These are phyloP conservation scores for Podila epicladia DNA, from an alignment of 192 early-diverging fungal species.

Conservation along the genomic window DNA sequence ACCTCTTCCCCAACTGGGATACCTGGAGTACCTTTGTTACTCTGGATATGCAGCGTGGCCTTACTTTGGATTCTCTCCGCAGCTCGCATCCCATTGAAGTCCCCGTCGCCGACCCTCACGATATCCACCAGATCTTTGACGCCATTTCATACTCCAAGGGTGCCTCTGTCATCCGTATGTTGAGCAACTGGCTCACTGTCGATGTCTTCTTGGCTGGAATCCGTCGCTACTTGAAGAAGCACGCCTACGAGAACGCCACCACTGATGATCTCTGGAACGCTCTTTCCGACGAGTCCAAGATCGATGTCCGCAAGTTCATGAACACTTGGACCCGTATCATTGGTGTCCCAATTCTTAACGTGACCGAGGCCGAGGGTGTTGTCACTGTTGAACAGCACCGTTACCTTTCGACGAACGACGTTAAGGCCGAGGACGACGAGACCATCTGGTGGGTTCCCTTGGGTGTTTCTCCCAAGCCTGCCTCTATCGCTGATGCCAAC, in stretches of 20 bases:
- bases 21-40: slow-evolving; percentile 88
- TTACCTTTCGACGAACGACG: slow-evolving; percentile 86
- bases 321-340: slow-evolving; percentile 85
- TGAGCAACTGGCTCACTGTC: slow-evolving; percentile 78
- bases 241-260: slow-evolving; percentile 86
- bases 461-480: slow-evolving; percentile 55
- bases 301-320: slow-evolving; percentile 89
- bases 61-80: slow-evolving; percentile 84
- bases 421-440: slow-evolving; percentile 81
- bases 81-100: slow-evolving; percentile 96
- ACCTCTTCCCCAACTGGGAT: slow-evolving; percentile 94
- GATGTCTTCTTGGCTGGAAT: slow-evolving; percentile 78
- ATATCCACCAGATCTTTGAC: slow-evolving; percentile 97
- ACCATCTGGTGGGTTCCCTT: slow-evolving; percentile 92
- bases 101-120: slow-evolving; percentile 79
- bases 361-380: slow-evolving; percentile 63
- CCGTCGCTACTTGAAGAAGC: slow-evolving; percentile 81
- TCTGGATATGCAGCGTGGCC: slow-evolving; percentile 77
- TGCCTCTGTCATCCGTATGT: slow-evolving; percentile 94
- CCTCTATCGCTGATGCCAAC: slow-evolving; percentile 38
- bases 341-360: slow-evolving; percentile 83
- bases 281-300: slow-evolving; percentile 79
- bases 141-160: slow-evolving; percentile 93
- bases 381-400: slow-evolving; percentile 84
- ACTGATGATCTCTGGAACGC: slow-evolving; percentile 91